Evolutionary conservation across 169 alveolate species (phyloP).

Genomic region (Perkinsus olseni): DNA sequence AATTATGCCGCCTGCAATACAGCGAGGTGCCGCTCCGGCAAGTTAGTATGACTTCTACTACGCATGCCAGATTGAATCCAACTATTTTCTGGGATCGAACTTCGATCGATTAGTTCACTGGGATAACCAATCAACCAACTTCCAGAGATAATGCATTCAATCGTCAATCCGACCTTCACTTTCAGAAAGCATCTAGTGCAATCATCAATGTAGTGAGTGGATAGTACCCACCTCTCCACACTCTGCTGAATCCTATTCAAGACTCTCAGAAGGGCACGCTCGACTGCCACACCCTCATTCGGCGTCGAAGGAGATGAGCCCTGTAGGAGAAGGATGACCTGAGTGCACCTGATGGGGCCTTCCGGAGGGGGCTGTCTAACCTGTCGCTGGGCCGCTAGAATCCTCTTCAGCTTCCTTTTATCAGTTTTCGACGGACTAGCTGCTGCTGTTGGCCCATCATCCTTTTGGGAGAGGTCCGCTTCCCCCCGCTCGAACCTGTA

Average conservation of each 20-base stretch:
- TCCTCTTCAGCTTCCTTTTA: not conserved
- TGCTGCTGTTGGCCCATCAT: not conserved
- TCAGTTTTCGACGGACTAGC: not conserved
- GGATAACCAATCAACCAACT: too few species aligned
- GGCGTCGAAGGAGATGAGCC: not conserved
- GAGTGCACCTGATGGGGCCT: not conserved
- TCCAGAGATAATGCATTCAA: too few species aligned
- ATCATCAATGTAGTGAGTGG: not conserved
- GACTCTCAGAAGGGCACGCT: not conserved
- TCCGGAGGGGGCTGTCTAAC: not conserved
- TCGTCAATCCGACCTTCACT: too few species aligned
- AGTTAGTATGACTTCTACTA: too few species aligned
- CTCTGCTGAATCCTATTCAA: not conserved
- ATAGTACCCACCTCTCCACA: not conserved
- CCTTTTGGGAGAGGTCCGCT: not conserved
- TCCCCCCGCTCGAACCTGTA: not conserved
- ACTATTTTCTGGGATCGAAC: too few species aligned
- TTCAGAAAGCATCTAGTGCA: too few species aligned
- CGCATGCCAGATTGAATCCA: too few species aligned
- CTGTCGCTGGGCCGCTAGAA: not conserved
- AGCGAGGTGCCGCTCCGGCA: too few species aligned
- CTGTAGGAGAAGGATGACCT: not conserved
- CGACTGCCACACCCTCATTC: not conserved
- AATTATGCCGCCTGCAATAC: too few species aligned
- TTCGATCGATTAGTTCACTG: too few species aligned